Percentiles rank a stretch among this genome's conserved stretches.
These are phyloP conservation scores for Monilinia fructicola DNA, from an alignment of 2,329 filamentous ascomycete species.

Conservation along the genomic window DNA sequence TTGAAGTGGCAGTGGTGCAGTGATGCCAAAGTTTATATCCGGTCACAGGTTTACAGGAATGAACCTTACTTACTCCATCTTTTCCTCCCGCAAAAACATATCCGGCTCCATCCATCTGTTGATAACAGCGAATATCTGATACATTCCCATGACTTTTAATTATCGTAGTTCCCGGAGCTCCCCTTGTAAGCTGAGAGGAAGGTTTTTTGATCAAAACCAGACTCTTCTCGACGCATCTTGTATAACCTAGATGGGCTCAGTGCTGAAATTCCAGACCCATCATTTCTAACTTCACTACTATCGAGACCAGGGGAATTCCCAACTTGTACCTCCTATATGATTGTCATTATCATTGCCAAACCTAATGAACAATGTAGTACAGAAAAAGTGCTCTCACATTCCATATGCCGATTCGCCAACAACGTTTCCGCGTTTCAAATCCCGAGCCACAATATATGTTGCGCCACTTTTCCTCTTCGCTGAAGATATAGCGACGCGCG, in stretches of 20 bases:
- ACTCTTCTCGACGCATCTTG: conserved; percentile 9
- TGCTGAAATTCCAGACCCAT: neutral
- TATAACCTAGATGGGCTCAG: conserved; percentile 2
- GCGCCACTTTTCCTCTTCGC: neutral
- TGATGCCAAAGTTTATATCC: neutral
- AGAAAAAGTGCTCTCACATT: neutral
- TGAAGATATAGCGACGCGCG: neutral
- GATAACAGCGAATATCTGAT: neutral
- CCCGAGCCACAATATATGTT: conserved; percentile 5
- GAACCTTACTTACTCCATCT: no score
- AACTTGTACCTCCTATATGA: neutral
- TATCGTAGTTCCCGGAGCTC: neutral
- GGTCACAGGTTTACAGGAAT: neutral
- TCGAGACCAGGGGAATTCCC: neutral
- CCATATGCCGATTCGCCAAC: conserved; percentile 3
- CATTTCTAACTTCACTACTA: neutral
- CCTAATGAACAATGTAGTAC: neutral
- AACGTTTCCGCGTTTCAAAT: neutral
- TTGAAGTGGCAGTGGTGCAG: neutral
- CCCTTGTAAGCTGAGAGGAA: neutral
- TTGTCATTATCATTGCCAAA: conserved; percentile 3
- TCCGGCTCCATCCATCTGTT: neutral
- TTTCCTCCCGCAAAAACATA: neutral
- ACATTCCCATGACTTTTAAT: neutral
- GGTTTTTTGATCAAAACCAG: neutral